Evolutionary conservation across 1,284 basidiomycete species (phyloP).

Genomic region (Cutaneotrichosporon cyanovorans): DNA sequence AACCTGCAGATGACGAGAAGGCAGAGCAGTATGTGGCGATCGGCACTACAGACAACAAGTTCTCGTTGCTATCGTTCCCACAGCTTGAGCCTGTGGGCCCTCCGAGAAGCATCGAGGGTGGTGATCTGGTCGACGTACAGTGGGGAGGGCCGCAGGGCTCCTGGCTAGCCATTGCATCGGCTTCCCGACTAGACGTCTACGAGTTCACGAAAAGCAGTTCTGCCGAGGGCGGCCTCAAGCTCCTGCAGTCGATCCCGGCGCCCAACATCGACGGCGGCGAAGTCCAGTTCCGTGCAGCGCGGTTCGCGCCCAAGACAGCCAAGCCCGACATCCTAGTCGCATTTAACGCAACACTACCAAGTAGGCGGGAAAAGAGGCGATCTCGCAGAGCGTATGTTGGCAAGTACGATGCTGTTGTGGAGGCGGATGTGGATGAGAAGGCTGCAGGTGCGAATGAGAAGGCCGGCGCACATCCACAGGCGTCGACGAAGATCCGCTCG

Average conservation of each 20-base stretch:
- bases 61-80: slow-evolving; percentile 62
- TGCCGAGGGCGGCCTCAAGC: slow-evolving; percentile 14
- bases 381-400: slow-evolving; percentile 35
- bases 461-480: neutral
- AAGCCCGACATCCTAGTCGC: slow-evolving; percentile 48
- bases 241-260: slow-evolving; percentile 31
- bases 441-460: slow-evolving; percentile 7
- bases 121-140: slow-evolving; percentile 39
- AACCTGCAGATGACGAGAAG: slow-evolving; percentile 20
- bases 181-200: slow-evolving; percentile 28
- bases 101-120: slow-evolving; percentile 20
- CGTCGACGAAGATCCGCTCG: neutral
- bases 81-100: slow-evolving; percentile 56
- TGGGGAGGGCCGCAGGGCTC: slow-evolving; percentile 37
- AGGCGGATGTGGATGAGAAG: slow-evolving; percentile 49
- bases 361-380: slow-evolving; percentile 23
- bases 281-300: slow-evolving; percentile 64
- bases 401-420: slow-evolving; percentile 30
- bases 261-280: slow-evolving; percentile 33
- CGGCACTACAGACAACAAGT: slow-evolving; percentile 41
- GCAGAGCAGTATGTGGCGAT: slow-evolving; percentile 27
- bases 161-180: slow-evolving; percentile 37
- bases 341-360: slow-evolving; percentile 55
- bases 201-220: slow-evolving; percentile 7
- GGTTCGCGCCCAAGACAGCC: slow-evolving; percentile 47